Base-by-base conservation (phyloP, 1,139 yeast species). In the Arxiozyma slooffiae region DNA sequence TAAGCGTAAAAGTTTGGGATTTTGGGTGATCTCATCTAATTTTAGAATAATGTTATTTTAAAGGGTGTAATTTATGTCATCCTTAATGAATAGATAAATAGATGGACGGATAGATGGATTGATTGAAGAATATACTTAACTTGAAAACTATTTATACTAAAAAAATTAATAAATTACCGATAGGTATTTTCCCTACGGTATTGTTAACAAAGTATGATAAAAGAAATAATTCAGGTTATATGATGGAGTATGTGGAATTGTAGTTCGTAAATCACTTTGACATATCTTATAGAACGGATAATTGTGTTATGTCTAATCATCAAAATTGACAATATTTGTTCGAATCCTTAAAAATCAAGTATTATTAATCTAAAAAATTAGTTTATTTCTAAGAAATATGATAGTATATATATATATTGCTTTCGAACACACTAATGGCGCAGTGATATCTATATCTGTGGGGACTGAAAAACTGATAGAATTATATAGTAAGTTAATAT, bases 361-460 rank as follows among this genome's bases (percentile, higher is more conserved):
- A 18, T 51, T 8, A 46, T 51, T 14, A 51, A 49, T 42, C 41
- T 41, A 53, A 53, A 43, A 41, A 37, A 44, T 40, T 53, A 20
- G 52, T 50, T 22, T 18, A n/a, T 26, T 39, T 20, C 16, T 2
- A 16, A 9, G n/a, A 26, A 16, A 1, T 45, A 14, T 39, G 40
- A 30, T n/a, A 20, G 22, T n/a, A 30, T 53, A 36, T 57, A 50
- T 49, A 47, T 62, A n/a, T 14, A 18, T 20, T 21, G 22, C 9
- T 38, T 30, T n/a, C 14, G n/a, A 14, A 30, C 14, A 3, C n/a
- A 18, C 14, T 7, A 21, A 38, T 17, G 23, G 8, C 16, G 11
- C 1, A n/a, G 5, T 5, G n/a, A 9, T 16, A 7, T 21, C 11
- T 17, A 18, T 41, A 24, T 5, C 40, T 4, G 5, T 18, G 7